Conservation (phyloP, 75 land plant genomes). For the Isoetes taiwanensis region DNA sequence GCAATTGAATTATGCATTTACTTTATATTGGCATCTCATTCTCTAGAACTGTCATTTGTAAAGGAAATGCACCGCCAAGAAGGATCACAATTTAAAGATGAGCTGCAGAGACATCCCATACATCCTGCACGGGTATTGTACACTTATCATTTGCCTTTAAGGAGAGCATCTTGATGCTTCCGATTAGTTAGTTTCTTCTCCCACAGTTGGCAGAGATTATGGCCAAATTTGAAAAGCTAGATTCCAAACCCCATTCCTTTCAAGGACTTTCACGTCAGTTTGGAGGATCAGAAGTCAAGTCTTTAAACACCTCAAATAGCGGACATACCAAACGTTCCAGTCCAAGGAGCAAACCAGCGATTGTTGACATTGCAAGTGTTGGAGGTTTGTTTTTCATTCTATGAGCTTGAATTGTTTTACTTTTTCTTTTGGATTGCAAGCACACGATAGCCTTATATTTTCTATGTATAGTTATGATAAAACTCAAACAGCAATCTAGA, state of each 20-base stretch:
- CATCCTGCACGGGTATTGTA: constrained; percentile 28
- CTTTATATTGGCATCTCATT: neutral
- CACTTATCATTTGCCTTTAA: neutral
- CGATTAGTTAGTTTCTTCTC: neutral
- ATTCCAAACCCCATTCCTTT: constrained; percentile 44
- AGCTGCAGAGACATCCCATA: constrained; percentile 66
- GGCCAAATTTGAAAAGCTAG: constrained; percentile 71
- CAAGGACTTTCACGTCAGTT: constrained; percentile 30
- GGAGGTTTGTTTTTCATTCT: constrained; percentile 32
- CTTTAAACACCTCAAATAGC: constrained; percentile 7
- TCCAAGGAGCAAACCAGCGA: constrained; percentile 54
- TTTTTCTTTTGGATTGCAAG: neutral
- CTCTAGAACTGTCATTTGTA: neutral
- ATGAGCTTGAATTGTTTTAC: neutral
- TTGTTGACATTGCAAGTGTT: constrained; percentile 31
- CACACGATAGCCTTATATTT: neutral
- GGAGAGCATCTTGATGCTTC: neutral
- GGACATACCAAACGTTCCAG: constrained; percentile 35
- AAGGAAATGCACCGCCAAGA: constrained; percentile 95
- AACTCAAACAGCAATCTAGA: no score
- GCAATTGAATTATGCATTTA: neutral
- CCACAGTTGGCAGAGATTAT: constrained; percentile 80
- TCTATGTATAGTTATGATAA: no score
- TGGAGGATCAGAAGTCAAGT: constrained; percentile 24
- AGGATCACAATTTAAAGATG: constrained; percentile 78